phyloP scores from a whole-genome alignment of 805 yeast species.

The Sugiyamaella lignohabitans region DNA sequence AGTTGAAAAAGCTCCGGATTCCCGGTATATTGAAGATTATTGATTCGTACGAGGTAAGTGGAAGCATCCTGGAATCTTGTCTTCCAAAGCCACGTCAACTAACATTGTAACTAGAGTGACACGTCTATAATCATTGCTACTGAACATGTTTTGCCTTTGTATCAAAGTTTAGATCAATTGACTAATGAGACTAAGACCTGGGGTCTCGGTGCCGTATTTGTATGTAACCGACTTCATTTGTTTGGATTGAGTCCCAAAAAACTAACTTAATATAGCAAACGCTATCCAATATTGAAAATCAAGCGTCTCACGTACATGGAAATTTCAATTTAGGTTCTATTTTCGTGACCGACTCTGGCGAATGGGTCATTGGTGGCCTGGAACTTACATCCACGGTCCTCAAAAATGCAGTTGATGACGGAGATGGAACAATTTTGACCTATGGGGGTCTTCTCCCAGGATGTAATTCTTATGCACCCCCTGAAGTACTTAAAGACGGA shows the following conservation, averaged over 20 bases:
- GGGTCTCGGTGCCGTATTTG: slow-evolving; percentile 48
- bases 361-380: slow-evolving; percentile 80
- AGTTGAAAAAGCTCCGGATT: slow-evolving; percentile 51
- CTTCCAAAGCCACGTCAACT: not conserved
- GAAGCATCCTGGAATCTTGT: too few species aligned
- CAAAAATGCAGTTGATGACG: slow-evolving; percentile 34
- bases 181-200: slow-evolving; percentile 37
- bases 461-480: slow-evolving; percentile 39
- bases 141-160: slow-evolving; percentile 56
- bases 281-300: slow-evolving; percentile 51
- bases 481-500: slow-evolving; percentile 45
- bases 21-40: slow-evolving; percentile 63
- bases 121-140: slow-evolving; percentile 52
- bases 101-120: slow-evolving; percentile 36
- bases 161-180: slow-evolving; percentile 33
- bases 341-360: slow-evolving; percentile 63
- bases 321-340: slow-evolving; percentile 51
- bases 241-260: not conserved
- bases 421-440: slow-evolving; percentile 32
- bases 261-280: slow-evolving; percentile 35
- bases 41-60: slow-evolving; percentile 49
- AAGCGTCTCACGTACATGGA: slow-evolving; percentile 55
- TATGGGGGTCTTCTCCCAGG: slow-evolving; percentile 33
- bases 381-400: slow-evolving; percentile 54
- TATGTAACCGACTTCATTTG: not conserved